Percentiles rank a stretch among this genome's conserved stretches.
Conservation (phyloP, 192 early-diverging fungal species). For the Haplosporangium gracile region DNA sequence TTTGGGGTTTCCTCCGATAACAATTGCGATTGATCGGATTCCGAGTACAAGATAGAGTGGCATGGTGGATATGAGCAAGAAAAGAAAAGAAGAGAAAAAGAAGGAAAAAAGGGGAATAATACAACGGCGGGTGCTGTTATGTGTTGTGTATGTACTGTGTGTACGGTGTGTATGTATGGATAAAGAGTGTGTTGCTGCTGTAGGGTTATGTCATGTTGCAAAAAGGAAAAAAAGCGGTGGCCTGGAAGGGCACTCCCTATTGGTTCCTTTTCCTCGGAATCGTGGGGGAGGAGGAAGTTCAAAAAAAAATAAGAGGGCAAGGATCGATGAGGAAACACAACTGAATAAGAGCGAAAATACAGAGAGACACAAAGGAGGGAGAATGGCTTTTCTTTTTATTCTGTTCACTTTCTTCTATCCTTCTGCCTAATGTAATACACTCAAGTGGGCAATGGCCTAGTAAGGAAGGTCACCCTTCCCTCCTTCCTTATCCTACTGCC, state of each 20-base stretch:
- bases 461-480: not conserved
- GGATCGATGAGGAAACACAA: not conserved
- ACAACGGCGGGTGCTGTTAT: too few relatives aligned
- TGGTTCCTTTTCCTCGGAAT: constrained; percentile 6
- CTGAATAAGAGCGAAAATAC: too few relatives aligned
- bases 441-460: not conserved
- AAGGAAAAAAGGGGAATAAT: not conserved
- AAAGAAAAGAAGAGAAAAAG: not conserved
- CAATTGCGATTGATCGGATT: not conserved
- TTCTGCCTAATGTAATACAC: not conserved
- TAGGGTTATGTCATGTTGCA: constrained; percentile 6
- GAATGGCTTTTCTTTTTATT: not conserved
- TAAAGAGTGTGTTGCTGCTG: constrained; percentile 1
- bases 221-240: constrained; percentile 2
- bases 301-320: not conserved
- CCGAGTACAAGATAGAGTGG: not conserved
- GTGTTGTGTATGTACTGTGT: too few relatives aligned
- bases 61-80: not conserved
- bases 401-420: constrained; percentile 2
- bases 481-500: not conserved
- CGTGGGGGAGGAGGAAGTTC: not conserved
- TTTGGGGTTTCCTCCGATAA: not conserved
- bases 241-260: not conserved
- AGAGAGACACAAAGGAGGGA: too few relatives aligned
- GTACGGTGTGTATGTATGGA: not conserved